Evolutionary conservation across 1,284 basidiomycete species (phyloP), one percentile per base, ranked within the genome.

Genomic region (Trichosporon asahii): DNA sequence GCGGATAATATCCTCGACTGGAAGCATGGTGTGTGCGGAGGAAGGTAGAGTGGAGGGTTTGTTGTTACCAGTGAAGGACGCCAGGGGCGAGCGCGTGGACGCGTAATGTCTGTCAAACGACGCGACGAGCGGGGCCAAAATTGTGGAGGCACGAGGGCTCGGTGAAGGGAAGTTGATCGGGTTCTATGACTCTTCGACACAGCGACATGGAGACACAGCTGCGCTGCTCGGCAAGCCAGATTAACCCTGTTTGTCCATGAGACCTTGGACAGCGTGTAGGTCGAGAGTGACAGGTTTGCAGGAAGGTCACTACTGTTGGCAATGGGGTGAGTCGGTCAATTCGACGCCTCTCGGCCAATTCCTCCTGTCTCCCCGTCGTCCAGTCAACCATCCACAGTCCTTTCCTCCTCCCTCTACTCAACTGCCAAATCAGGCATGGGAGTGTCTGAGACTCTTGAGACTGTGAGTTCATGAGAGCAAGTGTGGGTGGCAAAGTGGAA

Each of bases 1-100:
- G 23, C 72, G 68, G 14, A 79, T 67, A 55, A 83, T 80, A 9
- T 79, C 74, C n/a, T 76, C 68, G 9, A 72, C 35, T 23, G 69
- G 29, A 2, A 75, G 66, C 80, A 78, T 80, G 55, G 49, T 23
- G 21, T 23, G 4, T 23, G 21, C 18, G 21, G 46, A 6, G 1
- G 15, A 18, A 18, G 18, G 40, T 5, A 18, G n/a, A 8, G 44
- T 46, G 55, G 55, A 25, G 55, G 27, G 27, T 31, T 29, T 29
- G 27, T 31, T 31, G 57, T 60, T 60, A 29, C 27, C 23, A 8
- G 29, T n/a, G 3, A 31, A 31, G 31, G 46, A 6, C 27, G 4
- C 14, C 18, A 29, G 29, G 35, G 2, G 35, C 35, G 35, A 37
- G 35, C 35, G 35, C 35, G 35, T 37, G 6, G 35, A 37, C 57